Evolutionary conservation across 2,329 filamentous ascomycete genomes (phyloP).

Genomic region (Clonostachys sp.): DNA sequence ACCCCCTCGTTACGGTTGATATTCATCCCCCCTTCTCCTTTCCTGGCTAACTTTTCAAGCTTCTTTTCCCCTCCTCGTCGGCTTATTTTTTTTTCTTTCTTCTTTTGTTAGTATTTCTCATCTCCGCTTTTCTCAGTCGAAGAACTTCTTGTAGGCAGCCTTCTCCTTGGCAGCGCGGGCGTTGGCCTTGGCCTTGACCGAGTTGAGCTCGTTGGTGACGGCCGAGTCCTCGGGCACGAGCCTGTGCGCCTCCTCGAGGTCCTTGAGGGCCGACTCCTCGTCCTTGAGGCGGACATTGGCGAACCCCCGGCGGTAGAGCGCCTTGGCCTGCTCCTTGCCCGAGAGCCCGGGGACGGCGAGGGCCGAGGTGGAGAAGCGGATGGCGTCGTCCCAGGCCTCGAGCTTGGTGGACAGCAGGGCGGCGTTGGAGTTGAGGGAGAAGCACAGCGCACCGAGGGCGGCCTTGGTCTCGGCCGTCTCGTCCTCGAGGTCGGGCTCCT

Average conservation of each 20-base stretch:
- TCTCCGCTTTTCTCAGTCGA: slow-evolving; percentile 36
- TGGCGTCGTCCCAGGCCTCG: slow-evolving; percentile 64
- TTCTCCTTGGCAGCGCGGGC: slow-evolving; percentile 83
- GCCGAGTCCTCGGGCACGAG: slow-evolving; percentile 72
- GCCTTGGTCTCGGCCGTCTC: slow-evolving; percentile 64
- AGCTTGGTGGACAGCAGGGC: slow-evolving; percentile 84
- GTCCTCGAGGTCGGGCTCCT: slow-evolving; percentile 71
- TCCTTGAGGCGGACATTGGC: slow-evolving; percentile 76
- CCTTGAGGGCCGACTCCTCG: slow-evolving; percentile 73
- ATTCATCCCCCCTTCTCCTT: too few relatives aligned
- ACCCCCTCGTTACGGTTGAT: too few relatives aligned
- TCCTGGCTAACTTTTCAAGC: too few relatives aligned
- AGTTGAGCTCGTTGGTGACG: slow-evolving; percentile 68
- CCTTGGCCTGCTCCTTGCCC: slow-evolving; percentile 83
- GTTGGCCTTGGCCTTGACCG: slow-evolving; percentile 72
- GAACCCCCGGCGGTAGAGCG: slow-evolving; percentile 75
- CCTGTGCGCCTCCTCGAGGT: slow-evolving; percentile 70
- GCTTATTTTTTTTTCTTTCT: background rate
- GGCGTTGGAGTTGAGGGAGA: slow-evolving; percentile 84
- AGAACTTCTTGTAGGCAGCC: slow-evolving; percentile 90
- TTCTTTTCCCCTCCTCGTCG: background rate
- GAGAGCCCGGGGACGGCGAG: slow-evolving; percentile 61
- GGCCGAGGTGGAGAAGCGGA: slow-evolving; percentile 67
- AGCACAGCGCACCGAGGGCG: slow-evolving; percentile 69
- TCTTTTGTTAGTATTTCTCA: background rate